phyloP scores from a whole-genome alignment of 1,284 basidiomycete genomes.

The Hypsizygus ulmarius region DNA sequence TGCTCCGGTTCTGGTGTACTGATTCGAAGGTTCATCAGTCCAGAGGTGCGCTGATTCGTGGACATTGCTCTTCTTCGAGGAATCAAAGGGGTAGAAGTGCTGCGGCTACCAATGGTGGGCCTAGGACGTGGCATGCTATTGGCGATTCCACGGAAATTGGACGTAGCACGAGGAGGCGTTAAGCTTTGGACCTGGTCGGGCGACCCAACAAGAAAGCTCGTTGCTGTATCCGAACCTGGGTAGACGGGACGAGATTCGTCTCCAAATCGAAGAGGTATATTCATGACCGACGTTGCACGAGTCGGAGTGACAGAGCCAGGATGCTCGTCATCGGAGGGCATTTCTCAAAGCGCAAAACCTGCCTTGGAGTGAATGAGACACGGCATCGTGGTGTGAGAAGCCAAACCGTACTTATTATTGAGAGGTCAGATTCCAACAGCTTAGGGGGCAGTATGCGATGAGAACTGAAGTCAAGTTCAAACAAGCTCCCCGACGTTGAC shows the following conservation, averaged over 20 bases:
- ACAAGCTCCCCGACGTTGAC: no score
- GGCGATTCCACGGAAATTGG: conserved; percentile 7
- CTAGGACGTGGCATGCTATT: conserved; percentile 13
- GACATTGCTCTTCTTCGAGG: conserved; percentile 12
- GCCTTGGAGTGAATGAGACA: neutral
- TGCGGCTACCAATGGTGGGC: conserved; percentile 15
- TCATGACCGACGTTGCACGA: neutral
- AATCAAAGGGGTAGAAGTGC: conserved; percentile 14
- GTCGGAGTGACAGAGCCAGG: conserved; percentile 12
- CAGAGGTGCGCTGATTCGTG: conserved; percentile 13
- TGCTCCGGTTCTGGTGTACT: conserved; percentile 24
- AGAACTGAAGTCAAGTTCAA: no score
- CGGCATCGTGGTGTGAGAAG: neutral
- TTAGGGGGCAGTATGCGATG: no score
- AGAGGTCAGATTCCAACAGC: no score
- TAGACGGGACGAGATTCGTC: neutral
- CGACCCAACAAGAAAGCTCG: conserved; percentile 15
- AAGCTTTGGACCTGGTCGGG: conserved; percentile 18
- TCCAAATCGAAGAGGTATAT: neutral
- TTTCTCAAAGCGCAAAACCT: neutral
- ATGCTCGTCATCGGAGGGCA: conserved; percentile 1
- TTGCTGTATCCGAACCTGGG: neutral
- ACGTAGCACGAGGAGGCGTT: conserved; percentile 7
- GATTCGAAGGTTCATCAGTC: conserved; percentile 13
- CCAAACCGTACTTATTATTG: no score